A percentile compares a stretch with the other conserved stretches of the same genome.
Evolutionary conservation across 352 stramenopile genomes (phyloP).

Genomic region (Thalassiosira mediterranea): DNA sequence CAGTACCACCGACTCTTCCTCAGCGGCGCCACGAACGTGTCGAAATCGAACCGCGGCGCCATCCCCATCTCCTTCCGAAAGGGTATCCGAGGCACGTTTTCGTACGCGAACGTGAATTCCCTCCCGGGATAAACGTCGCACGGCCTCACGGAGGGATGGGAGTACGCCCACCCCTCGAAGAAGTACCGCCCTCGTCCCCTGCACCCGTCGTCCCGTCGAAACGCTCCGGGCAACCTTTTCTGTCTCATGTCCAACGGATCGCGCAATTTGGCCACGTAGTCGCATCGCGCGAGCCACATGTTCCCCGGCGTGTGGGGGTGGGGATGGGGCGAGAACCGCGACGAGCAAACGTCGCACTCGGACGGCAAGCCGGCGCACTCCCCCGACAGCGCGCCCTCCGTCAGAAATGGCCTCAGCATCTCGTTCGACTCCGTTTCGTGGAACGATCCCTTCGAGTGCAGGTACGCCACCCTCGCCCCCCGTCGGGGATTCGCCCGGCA

Average conservation of each 20-base stretch:
- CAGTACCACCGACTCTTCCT: not conserved
- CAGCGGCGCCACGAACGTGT: not conserved
- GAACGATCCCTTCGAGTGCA: slow-evolving; percentile 54
- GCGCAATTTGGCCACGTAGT: slow-evolving; percentile 52
- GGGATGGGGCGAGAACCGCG: slow-evolving; percentile 47
- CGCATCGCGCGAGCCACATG: slow-evolving; percentile 58
- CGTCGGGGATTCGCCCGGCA: slow-evolving; percentile 6
- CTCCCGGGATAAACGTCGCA: slow-evolving; percentile 55
- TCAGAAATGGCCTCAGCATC: slow-evolving; percentile 23
- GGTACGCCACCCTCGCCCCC: slow-evolving; percentile 33
- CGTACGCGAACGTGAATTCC: slow-evolving; percentile 7
- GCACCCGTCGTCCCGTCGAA: slow-evolving; percentile 6
- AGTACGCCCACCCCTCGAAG: slow-evolving; percentile 56
- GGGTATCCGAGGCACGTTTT: not conserved
- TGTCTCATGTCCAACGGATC: slow-evolving; percentile 19
- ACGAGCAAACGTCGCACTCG: slow-evolving; percentile 55
- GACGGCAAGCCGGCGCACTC: slow-evolving; percentile 33
- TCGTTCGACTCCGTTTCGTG: slow-evolving; percentile 35
- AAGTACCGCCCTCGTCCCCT: slow-evolving; percentile 33
- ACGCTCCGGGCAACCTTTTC: slow-evolving; percentile 3
- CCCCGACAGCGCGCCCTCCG: slow-evolving; percentile 25
- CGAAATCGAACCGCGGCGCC: slow-evolving; percentile 13
- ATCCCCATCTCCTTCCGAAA: slow-evolving; percentile 4
- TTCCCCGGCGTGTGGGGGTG: slow-evolving; percentile 60
- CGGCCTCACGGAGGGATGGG: slow-evolving; percentile 41